Evolutionary conservation across 2,329 filamentous ascomycete genomes (phyloP), one percentile per base, ranked within the genome.

Genomic region (Colletotrichum falcatum): DNA sequence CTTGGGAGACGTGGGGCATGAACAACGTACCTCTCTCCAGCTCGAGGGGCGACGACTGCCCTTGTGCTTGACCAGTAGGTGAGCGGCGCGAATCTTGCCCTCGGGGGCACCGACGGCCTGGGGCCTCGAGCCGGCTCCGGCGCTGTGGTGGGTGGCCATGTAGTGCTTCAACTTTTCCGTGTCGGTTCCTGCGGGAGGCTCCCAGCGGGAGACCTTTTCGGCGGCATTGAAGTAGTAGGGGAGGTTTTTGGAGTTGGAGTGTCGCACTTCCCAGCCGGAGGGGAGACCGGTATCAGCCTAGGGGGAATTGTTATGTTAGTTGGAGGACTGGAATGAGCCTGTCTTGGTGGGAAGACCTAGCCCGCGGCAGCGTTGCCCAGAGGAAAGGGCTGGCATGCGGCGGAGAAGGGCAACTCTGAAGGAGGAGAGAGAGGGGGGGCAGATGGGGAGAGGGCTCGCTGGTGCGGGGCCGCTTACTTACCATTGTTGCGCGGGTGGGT

Each of bases 161-260:
- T 97, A 98, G 73, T 89, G 82, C 87, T 98, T 98, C 74, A 99
- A 89, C 83, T 92, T 94, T 76, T 98, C 94, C 68, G 93, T 93
- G 83, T 99, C 94, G 76, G 95, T 96, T 74, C 91, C 93, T 54
- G 89, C 81, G 11, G 96, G 96, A 3, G 96, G 95, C 80, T 98
- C 96, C 96, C 96, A 99, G 83, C 94, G 90, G 73, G 96, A 98
- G 79, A 94, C 90, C 81, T 95, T 95, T 73, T 94, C 93, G 75
- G 83, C 84, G 55, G 92, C 86, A 83, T 98, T 97, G 91, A 98
- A 98, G 86, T 98, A 99, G 87, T 99, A 99, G 46, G 96, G 96
- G 44, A 98, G 92, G 84, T 97, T 97, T 86, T 98, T 98, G 82
- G 94, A 97, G 86, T 98, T 97, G 82, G 94, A 97, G 85, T 97